Conservation (phyloP, 192 early-diverging fungal species). For the Backusella parvicylindrica region DNA sequence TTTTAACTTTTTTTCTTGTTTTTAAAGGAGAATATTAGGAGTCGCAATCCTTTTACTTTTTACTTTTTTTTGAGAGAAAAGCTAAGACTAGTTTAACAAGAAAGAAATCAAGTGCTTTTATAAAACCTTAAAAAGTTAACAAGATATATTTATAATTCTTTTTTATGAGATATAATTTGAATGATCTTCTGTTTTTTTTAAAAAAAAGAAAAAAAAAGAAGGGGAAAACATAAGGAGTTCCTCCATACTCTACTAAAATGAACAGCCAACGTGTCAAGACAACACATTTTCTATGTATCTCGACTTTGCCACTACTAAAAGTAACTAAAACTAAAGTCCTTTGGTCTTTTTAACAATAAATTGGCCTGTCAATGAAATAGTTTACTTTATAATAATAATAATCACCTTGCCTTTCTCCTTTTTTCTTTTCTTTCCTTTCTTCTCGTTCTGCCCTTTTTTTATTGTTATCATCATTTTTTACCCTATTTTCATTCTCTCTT, state of each 20-base stretch:
- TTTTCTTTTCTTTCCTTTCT: neutral
- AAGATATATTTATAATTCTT: neutral
- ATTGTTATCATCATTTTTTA: neutral
- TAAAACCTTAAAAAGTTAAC: neutral
- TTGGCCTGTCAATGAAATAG: conserved; percentile 1
- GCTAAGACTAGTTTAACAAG: neutral
- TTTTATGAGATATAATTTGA: neutral
- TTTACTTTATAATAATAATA: neutral
- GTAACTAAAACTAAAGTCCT: neutral
- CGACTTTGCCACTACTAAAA: neutral
- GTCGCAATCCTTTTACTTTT: neutral
- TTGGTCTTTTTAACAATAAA: conserved; percentile 1
- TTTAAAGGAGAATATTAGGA: neutral
- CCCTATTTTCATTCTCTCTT: neutral
- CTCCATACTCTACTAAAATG: neutral
- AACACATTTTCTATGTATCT: neutral
- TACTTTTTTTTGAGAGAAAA: neutral
- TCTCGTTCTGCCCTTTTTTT: neutral
- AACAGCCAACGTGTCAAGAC: conserved; percentile 2
- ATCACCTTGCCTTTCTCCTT: neutral
- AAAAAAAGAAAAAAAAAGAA: neutral
- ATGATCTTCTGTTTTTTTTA: neutral
- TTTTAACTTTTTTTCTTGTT: neutral
- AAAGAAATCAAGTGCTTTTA: neutral
- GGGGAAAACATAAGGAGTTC: neutral